Conservation (phyloP, 1,284 basidiomycete species). For the Chiua sp. region DNA sequence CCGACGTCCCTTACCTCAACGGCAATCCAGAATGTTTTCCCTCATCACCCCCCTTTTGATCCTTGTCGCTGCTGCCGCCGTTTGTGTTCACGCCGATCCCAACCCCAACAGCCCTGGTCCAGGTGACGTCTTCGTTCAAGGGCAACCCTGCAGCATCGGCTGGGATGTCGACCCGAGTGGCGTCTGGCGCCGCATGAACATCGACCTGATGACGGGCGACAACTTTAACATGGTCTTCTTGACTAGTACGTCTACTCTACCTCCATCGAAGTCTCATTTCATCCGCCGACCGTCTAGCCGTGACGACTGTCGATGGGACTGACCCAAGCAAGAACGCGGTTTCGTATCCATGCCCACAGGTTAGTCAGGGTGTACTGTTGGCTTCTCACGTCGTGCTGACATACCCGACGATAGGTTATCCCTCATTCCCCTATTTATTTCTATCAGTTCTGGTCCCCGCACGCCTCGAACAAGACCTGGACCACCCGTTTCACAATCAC, state of each 20-base stretch:
- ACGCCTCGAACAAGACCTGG: conserved; percentile 59
- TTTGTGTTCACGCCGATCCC: conserved; percentile 53
- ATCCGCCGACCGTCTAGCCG: conserved; percentile 36
- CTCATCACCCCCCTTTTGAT: conserved; percentile 41
- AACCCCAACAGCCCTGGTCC: conserved; percentile 61
- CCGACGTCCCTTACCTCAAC: background rate
- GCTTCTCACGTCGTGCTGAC: conserved; percentile 2
- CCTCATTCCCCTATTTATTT: conserved; percentile 79
- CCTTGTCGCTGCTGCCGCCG: conserved; percentile 45
- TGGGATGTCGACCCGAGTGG: conserved; percentile 64
- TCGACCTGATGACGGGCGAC: conserved; percentile 81
- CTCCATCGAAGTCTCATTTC: background rate
- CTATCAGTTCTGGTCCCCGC: conserved; percentile 69
- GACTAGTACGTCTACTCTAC: conserved; percentile 54
- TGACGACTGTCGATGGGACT: conserved; percentile 67
- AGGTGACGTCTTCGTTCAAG: conserved; percentile 59
- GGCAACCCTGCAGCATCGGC: conserved; percentile 53
- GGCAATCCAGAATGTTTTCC: conserved; percentile 44
- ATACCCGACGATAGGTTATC: conserved; percentile 51
- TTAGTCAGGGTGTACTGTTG: conserved; percentile 33
- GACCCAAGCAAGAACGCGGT: conserved; percentile 46
- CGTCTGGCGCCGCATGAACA: conserved; percentile 67
- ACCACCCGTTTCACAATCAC: conserved; percentile 85
- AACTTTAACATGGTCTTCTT: conserved; percentile 76
- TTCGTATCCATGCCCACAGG: conserved; percentile 71